Conservation (phyloP, 1,284 basidiomycete species). For the Dichomitus squalens region DNA sequence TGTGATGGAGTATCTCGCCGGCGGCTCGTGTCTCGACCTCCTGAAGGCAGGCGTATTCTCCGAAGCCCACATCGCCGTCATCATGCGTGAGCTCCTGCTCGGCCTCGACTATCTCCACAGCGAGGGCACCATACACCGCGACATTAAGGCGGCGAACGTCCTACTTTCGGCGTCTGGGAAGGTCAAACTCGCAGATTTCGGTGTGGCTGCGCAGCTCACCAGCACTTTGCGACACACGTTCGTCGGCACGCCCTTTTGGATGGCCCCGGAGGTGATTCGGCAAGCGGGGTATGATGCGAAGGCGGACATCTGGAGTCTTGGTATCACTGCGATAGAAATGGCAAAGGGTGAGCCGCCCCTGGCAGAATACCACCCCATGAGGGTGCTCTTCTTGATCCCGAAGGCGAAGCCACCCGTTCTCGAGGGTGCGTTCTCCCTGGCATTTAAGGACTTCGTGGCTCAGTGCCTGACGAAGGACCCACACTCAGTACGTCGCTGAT, state of each 20-base stretch:
- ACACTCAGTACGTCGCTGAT: conserved; percentile 53
- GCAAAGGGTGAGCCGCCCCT: conserved; percentile 93
- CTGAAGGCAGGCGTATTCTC: conserved; percentile 90
- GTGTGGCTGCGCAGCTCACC: conserved; percentile 91
- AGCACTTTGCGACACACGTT: conserved; percentile 91
- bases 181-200: conserved; percentile 98
- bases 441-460: conserved; percentile 93
- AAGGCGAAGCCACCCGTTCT: conserved; percentile 93
- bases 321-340: conserved; percentile 97
- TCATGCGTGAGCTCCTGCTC: conserved; percentile 91
- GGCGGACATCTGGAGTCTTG: conserved; percentile 96
- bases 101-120: conserved; percentile 95
- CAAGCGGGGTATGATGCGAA: conserved; percentile 97
- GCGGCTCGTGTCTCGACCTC: conserved; percentile 96
- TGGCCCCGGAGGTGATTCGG: conserved; percentile 96
- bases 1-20: conserved; percentile 98
- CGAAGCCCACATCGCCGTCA: conserved; percentile 92
- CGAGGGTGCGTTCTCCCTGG: conserved; percentile 81
- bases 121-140: conserved; percentile 95
- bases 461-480: conserved; percentile 95
- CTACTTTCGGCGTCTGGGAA: conserved; percentile 88
- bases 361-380: conserved; percentile 95
- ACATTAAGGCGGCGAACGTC: conserved; percentile 98
- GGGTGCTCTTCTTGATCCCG: conserved; percentile 94
- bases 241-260: conserved; percentile 97